These are phyloP conservation scores for Alternaria solani DNA, from an alignment of 2,329 filamentous ascomycete genomes.

Conservation along the genomic window DNA sequence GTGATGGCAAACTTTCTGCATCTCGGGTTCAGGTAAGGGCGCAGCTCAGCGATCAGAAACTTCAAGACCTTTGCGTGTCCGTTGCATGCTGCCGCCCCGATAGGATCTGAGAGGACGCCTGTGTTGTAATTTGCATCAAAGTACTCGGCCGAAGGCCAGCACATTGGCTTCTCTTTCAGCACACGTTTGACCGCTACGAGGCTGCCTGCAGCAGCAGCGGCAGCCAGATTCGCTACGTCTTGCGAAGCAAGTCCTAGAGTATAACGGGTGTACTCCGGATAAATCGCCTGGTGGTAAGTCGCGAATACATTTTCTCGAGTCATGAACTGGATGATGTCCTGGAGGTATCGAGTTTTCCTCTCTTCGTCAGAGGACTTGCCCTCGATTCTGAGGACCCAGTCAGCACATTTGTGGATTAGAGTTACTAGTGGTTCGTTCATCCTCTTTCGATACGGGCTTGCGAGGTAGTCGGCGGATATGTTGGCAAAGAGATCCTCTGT, in stretches of 20 bases:
- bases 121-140: not conserved
- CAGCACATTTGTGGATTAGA: not conserved
- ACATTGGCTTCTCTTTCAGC: not conserved
- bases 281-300: not conserved
- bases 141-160: not conserved
- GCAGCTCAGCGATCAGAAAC: too few species aligned
- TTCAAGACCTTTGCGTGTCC: too few species aligned
- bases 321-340: not conserved
- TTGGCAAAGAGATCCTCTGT: not conserved
- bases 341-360: not conserved
- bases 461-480: not conserved
- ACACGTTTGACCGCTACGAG: not conserved
- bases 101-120: too few species aligned
- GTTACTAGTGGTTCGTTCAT: not conserved
- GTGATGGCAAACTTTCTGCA: too few species aligned
- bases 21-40: too few species aligned
- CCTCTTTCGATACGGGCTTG: not conserved
- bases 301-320: not conserved
- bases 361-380: not conserved
- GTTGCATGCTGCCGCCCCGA: too few species aligned
- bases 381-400: not conserved
- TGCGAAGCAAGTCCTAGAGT: not conserved
- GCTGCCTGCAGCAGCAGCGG: not conserved
- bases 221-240: not conserved
- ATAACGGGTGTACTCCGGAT: not conserved